phyloP scores from a whole-genome alignment of 2,329 filamentous ascomycete genomes.

The Tolypocladium nubicola region DNA sequence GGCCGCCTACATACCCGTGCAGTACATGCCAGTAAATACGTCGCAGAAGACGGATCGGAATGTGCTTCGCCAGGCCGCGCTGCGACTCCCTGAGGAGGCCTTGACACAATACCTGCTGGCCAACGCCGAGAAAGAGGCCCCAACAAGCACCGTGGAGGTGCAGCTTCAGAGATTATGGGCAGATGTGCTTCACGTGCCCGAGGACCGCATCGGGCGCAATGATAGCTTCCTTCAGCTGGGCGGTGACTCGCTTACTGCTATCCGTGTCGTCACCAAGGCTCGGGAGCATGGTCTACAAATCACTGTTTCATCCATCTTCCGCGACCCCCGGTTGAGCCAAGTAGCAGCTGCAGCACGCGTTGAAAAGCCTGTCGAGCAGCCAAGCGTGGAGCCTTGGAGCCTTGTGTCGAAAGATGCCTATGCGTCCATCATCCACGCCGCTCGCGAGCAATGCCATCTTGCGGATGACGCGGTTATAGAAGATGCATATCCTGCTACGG shows the following conservation, averaged over 20 bases:
- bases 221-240: conserved; percentile 10
- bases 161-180: conserved; percentile 8
- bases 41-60: conserved; percentile 4
- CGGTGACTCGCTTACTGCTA: conserved; percentile 12
- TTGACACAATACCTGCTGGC: not conserved
- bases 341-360: too few relatives aligned
- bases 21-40: conserved; percentile 2
- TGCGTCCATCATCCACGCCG: too few relatives aligned
- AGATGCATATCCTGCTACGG: too few relatives aligned
- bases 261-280: conserved; percentile 5
- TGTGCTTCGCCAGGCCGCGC: not conserved
- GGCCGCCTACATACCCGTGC: conserved; percentile 1
- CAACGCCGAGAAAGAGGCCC: not conserved
- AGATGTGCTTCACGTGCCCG: conserved; percentile 4
- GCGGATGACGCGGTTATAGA: too few relatives aligned
- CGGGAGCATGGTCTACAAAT: not conserved
- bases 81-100: not conserved
- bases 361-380: too few relatives aligned
- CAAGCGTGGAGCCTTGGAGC: too few relatives aligned
- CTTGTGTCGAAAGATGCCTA: too few relatives aligned
- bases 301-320: too few relatives aligned
- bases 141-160: not conserved
- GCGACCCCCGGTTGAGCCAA: too few relatives aligned
- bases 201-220: conserved; percentile 5
- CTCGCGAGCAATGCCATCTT: too few relatives aligned